Base-by-base conservation (phyloP, 108 stramenopile species). In the Pseudonitzschia delicatissima region DNA sequence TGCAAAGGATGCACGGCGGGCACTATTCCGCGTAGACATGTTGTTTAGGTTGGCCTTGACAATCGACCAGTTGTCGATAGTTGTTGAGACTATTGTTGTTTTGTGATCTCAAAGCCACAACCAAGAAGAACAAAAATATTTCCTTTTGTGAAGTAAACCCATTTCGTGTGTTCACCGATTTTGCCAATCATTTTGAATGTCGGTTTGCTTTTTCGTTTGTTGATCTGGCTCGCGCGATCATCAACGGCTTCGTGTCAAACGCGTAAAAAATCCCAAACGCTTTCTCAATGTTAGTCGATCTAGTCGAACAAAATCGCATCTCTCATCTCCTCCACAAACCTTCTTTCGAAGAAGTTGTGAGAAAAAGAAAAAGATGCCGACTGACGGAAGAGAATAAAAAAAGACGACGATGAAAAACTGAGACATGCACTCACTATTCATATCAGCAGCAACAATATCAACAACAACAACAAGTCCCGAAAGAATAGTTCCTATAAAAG, bases 161-260 rank as follows among this genome's bases (percentile, higher is more conserved):
- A 8, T 39, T 39, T 39, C 8, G 6, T 11, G 6, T 6, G 37
- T 8, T n/a, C 7, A n/a, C n/a, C 42, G n/a, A 7, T n/a, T 6
- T 44, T 44, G 42, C 42, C 6, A n/a, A n/a, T n/a, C 4, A 48
- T 5, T 48, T 48, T 21, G 47, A 48, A 48, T 23, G 23, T 48
- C 47, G 47, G 20, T 48, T 48, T 3, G 3, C 47, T 48, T 33
- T 55, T 55, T 55, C 31, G 8, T 49, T 49, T 21, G n/a, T 21
- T 17, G 8, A 29, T 27, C 53, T 55, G 13, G 53, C 53, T 1
- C 27, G 53, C 53, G 53, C 53, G 53, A 55, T 33, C 31, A 2
- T 28, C 18, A 55, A 55, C 53, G 53, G 53, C 40, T 42, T 42
- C 40, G n/a, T n/a, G n/a, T n/a, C n/a, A n/a, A n/a, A n/a, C n/a